phyloP scores from a whole-genome alignment of 2,329 filamentous ascomycete genomes.

The Nemania sp. region DNA sequence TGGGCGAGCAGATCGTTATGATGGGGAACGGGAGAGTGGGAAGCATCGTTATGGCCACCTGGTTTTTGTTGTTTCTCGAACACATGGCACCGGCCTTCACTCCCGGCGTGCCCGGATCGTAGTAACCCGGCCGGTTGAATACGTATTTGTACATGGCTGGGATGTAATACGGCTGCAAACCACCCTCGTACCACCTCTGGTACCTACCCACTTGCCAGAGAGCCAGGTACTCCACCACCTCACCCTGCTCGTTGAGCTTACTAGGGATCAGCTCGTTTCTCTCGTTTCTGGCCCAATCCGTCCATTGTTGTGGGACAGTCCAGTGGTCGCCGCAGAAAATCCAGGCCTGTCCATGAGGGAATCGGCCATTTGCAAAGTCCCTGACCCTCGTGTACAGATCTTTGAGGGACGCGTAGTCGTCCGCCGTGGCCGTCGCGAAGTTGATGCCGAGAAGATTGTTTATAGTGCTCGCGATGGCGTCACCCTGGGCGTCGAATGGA shows the following conservation, averaged over 20 bases:
- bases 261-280: background rate
- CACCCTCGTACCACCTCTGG: background rate
- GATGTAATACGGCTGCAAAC: background rate
- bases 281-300: background rate
- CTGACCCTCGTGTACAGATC: background rate
- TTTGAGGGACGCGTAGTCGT: background rate
- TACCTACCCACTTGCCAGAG: background rate
- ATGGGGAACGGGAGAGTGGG: background rate
- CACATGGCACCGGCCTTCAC: constrained; percentile 2
- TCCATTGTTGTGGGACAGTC: constrained; percentile 6
- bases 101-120: background rate
- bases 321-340: constrained; percentile 11
- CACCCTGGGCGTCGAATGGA: background rate
- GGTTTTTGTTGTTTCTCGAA: background rate
- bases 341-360: constrained; percentile 1
- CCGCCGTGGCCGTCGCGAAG: background rate
- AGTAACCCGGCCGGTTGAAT: background rate
- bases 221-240: background rate
- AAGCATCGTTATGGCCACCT: background rate
- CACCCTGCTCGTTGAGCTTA: too few relatives aligned
- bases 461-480: background rate
- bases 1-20: constrained; percentile 6
- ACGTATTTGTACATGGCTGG: background rate
- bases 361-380: constrained; percentile 1
- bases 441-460: constrained; percentile 6